Evolutionary conservation across 139 green algal species (phyloP).

Genomic region (Chlamydomonas sp.): DNA sequence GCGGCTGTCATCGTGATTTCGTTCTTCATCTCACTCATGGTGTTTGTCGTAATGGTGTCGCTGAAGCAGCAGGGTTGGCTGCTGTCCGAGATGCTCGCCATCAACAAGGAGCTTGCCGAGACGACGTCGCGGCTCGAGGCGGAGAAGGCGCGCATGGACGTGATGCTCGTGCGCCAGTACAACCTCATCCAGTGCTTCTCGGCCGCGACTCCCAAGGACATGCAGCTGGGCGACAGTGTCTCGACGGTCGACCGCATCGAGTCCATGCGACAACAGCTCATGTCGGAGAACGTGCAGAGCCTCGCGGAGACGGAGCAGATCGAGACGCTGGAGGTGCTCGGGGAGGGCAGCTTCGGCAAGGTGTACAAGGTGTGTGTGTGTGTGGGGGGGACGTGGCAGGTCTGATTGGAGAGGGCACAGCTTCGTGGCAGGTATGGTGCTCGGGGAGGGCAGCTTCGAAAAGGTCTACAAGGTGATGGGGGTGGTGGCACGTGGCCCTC

Average conservation of each 20-base stretch:
- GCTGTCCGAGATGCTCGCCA: constrained; percentile 25
- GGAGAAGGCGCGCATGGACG: constrained; percentile 6
- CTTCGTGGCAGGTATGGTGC: too few relatives aligned
- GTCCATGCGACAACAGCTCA: background rate
- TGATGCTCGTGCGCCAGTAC: background rate
- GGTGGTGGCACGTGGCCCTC: too few relatives aligned
- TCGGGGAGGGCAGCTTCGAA: constrained; percentile 13
- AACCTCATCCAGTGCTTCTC: background rate
- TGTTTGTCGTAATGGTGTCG: constrained; percentile 20
- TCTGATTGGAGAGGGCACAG: too few relatives aligned
- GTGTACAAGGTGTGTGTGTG: too few relatives aligned
- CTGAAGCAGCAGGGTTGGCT: constrained; percentile 24
- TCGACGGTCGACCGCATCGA: constrained; percentile 1
- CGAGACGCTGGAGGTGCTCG: background rate
- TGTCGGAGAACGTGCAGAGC: background rate
- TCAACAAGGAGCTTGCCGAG: constrained; percentile 26
- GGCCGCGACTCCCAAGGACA: constrained; percentile 28
- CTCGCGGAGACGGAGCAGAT: background rate
- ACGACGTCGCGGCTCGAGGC: constrained; percentile 21
- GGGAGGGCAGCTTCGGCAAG: constrained; percentile 5
- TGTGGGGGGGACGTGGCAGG: too few relatives aligned
- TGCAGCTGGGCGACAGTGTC: constrained; percentile 15
- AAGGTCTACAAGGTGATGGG: constrained; percentile 19
- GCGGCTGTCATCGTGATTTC: constrained; percentile 26
- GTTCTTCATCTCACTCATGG: constrained; percentile 21